Evolutionary conservation across 306 rosid species (phyloP).

Genomic region (Lablab purpureus): DNA sequence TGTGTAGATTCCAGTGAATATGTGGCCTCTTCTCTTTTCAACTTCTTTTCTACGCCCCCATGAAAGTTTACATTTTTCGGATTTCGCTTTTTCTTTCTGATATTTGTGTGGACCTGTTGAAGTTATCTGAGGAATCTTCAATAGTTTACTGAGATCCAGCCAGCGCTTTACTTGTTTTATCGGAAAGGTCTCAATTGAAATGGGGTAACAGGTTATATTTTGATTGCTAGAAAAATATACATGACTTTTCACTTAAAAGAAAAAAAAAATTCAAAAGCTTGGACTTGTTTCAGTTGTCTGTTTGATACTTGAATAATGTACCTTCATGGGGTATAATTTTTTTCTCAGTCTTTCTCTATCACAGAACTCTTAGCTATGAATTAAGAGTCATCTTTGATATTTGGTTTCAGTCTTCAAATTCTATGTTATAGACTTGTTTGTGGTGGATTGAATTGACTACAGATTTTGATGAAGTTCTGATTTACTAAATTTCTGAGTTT

Average conservation of each 20-base stretch:
- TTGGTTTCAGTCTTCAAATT: slow-evolving; percentile 21
- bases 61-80: not conserved
- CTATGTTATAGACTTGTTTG: slow-evolving; percentile 2
- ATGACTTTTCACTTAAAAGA: not conserved
- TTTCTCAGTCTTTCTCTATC: not conserved
- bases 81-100: not conserved
- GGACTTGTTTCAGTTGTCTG: slow-evolving; percentile 31
- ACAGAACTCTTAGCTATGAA: slow-evolving; percentile 1
- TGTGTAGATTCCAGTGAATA: slow-evolving; percentile 36
- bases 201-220: not conserved
- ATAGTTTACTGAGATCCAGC: slow-evolving; percentile 25
- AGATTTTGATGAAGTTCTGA: slow-evolving; percentile 36
- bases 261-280: slow-evolving; percentile 8
- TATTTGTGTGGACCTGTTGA: not conserved
- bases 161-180: not conserved
- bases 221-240: not conserved
- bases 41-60: not conserved
- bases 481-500: slow-evolving; percentile 38
- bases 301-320: slow-evolving; percentile 30
- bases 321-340: not conserved
- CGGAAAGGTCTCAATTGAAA: not conserved
- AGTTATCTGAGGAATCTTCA: not conserved
- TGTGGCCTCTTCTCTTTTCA: slow-evolving; percentile 3
- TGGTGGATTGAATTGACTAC: slow-evolving; percentile 9
- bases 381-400: slow-evolving; percentile 31